Base-by-base conservation (phyloP, 805 yeast species). In the Ogataea trehaloabstinens region DNA sequence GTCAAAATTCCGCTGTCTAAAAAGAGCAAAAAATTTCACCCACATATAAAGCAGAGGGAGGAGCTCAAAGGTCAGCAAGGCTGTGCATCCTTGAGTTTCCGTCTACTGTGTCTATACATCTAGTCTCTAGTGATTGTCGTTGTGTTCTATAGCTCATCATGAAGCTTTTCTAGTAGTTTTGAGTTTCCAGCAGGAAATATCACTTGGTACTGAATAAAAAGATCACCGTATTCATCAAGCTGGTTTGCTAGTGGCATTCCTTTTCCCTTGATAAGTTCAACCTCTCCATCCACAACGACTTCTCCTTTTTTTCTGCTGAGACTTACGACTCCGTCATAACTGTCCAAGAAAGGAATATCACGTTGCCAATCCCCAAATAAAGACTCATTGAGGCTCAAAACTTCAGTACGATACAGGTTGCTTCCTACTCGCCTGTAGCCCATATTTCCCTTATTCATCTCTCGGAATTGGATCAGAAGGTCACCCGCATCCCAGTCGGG, bases 401-500 rank as follows among this genome's bases (percentile, higher is more conserved):
- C 80, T 58, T 93, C 98, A 0, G 88, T 85, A 43, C 98, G 70
- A 66, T 82, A 90, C 46, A 93, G 64, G 52, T 84, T 70, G 46
- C 72, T 59, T 25, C 85, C 85, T 43, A 88, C 73, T 51, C 99
- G 75, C 61, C 96, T 74, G 64, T 81, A 93, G 6, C 99, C 99
- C 74, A 87, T 58, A 55, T 85, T 82, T 13, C 70, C 73, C 21
- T 46, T 58, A 2, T 51, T 40, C 28, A 71, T 67, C 63, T 91
- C 97, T 22, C 55, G 56, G 27, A 87, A 56, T 29, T 67, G 70
- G n/a, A 89, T 69, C 19, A 73, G 59, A 40, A 93, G 66, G 63
- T 91, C 87, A 15, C 99, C 99, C 3, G 95, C 77, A 4, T 71
- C 74, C 71, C 78, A 73, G 38, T 85, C 95, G 2, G 98, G 97